A percentile compares a stretch with the other conserved stretches of the same genome.
Evolutionary conservation across 2,329 filamentous ascomycete species (phyloP).

Genomic region (Colletotrichum chrysophilum): DNA sequence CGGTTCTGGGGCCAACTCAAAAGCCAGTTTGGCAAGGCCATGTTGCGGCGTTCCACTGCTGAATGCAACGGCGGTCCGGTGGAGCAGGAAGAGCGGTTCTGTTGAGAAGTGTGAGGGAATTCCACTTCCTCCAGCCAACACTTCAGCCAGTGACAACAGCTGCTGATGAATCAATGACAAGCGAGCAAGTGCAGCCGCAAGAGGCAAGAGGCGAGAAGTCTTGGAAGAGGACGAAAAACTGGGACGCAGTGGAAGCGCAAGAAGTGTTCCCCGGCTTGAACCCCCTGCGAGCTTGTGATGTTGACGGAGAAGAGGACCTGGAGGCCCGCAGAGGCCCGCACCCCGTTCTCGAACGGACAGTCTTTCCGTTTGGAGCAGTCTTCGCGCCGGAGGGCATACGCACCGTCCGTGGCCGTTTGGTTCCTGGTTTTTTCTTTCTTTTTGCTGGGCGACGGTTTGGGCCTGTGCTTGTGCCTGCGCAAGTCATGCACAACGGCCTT

Average conservation of each 20-base stretch:
- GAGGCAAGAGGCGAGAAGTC: not conserved
- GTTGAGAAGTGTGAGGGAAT: conserved; percentile 20
- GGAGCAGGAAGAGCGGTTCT: not conserved
- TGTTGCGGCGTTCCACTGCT: not conserved
- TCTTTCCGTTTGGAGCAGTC: conserved; percentile 2
- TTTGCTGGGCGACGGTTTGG: not conserved
- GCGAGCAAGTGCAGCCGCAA: not conserved
- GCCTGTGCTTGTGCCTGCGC: not conserved
- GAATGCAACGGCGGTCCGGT: not conserved
- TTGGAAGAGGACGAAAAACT: not conserved
- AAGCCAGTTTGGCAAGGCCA: not conserved
- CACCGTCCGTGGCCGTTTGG: not conserved
- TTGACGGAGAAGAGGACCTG: not conserved
- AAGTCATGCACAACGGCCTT: not conserved
- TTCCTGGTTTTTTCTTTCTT: not conserved
- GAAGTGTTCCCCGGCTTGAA: not conserved
- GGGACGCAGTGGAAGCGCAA: not conserved
- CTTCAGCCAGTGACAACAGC: not conserved
- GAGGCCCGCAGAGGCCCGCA: not conserved
- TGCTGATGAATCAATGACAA: conserved; percentile 4
- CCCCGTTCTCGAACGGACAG: not conserved
- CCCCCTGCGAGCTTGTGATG: not conserved
- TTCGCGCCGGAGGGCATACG: not conserved
- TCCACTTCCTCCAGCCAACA: not conserved
- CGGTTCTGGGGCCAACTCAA: not conserved